These are phyloP conservation scores for Solanum megistacrolobum DNA, from an alignment of 257 asterid genomes.

Conservation along the genomic window DNA sequence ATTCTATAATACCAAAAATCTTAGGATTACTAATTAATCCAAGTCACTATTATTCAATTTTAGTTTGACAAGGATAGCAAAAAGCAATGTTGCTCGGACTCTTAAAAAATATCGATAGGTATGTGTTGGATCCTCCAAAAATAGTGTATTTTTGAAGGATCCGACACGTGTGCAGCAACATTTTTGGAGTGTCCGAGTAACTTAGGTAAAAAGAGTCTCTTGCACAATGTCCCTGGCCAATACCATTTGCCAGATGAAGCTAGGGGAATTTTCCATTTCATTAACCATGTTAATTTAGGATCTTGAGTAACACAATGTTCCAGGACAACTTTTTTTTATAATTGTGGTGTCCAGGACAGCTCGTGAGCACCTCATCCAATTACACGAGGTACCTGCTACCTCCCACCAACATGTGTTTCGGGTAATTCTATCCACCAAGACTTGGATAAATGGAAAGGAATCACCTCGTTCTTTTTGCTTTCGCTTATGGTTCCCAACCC, in stretches of 20 bases:
- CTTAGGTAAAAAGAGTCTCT: not conserved
- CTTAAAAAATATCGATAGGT: not conserved
- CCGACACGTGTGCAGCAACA: not conserved
- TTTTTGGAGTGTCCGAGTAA: not conserved
- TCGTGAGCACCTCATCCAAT: not conserved
- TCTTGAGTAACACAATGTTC: not conserved
- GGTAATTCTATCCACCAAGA: not conserved
- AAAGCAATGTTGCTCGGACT: not conserved
- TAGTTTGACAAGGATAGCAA: not conserved
- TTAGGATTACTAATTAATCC: not conserved
- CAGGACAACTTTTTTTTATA: not conserved
- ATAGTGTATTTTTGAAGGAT: not conserved
- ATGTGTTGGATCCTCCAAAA: not conserved
- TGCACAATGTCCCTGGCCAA: not conserved
- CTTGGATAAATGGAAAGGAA: not conserved
- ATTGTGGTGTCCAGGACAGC: not conserved
- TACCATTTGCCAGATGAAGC: not conserved
- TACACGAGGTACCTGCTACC: not conserved
- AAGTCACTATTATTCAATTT: not conserved
- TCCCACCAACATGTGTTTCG: not conserved
- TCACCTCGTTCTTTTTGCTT: not conserved
- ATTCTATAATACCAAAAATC: not conserved
- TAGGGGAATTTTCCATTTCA: not conserved
- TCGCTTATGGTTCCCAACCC: not conserved
- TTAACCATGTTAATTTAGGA: not conserved